phyloP scores from a whole-genome alignment of 306 rosid species.

The Vachellia collinsii region DNA sequence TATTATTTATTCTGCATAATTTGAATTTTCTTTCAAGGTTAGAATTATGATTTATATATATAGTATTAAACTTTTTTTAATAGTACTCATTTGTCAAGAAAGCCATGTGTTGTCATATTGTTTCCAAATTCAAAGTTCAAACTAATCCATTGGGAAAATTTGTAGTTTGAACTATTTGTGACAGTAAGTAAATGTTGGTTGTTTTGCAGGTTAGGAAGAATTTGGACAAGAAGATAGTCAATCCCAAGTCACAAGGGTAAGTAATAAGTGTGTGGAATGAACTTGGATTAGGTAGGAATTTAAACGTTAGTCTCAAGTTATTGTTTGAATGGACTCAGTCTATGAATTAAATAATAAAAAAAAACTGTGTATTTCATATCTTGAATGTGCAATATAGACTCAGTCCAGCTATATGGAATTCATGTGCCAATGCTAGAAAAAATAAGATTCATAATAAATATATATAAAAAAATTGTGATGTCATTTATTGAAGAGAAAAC shows the following conservation, averaged over 20 bases:
- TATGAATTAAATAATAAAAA: background rate
- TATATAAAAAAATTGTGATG: background rate
- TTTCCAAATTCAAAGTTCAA: conserved; percentile 40
- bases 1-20: background rate
- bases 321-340: background rate
- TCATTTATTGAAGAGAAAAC: no score
- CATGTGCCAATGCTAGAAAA: no score
- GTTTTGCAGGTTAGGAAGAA: conserved; percentile 34
- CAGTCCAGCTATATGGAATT: background rate
- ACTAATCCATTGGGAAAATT: conserved; percentile 22
- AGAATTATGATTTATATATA: background rate
- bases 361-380: background rate
- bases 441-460: no score
- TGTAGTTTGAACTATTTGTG: background rate
- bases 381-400: background rate
- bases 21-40: background rate
- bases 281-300: conserved; percentile 40
- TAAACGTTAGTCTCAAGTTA: conserved; percentile 9
- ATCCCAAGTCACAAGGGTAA: conserved; percentile 21
- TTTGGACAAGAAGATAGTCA: conserved; percentile 12
- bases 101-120: conserved; percentile 31
- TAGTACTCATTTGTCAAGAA: conserved; percentile 23
- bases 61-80: background rate
- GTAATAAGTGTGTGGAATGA: conserved; percentile 28
- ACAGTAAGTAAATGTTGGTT: background rate